These are phyloP conservation scores for Pythium aristosporum DNA, from an alignment of 352 stramenopile species.

Conservation along the genomic window DNA sequence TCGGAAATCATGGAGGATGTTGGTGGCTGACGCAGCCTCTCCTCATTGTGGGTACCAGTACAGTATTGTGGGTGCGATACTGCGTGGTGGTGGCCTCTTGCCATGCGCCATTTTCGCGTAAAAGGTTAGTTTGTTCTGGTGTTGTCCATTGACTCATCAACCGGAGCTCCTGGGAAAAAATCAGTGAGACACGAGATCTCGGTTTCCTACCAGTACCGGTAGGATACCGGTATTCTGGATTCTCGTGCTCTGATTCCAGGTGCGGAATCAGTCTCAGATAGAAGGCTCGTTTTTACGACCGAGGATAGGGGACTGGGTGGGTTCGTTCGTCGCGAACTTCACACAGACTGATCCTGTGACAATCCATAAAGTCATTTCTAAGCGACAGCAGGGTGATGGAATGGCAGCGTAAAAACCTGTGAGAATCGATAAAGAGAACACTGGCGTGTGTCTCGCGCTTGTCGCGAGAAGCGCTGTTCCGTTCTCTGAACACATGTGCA, in stretches of 20 bases:
- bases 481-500: constrained; percentile 7
- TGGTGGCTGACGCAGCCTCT: too few relatives aligned
- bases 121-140: too few relatives aligned
- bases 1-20: too few relatives aligned
- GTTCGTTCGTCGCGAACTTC: neutral
- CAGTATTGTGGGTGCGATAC: too few relatives aligned
- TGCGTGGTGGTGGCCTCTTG: too few relatives aligned
- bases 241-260: neutral
- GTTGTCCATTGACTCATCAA: too few relatives aligned
- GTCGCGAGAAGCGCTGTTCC: constrained; percentile 1
- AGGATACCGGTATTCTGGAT: neutral
- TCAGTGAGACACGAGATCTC: too few relatives aligned
- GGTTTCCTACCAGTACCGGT: too few relatives aligned
- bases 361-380: neutral
- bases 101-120: too few relatives aligned
- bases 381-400: neutral
- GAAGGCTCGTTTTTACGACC: neutral
- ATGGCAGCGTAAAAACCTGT: neutral
- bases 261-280: neutral
- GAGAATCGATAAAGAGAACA: neutral
- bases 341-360: neutral
- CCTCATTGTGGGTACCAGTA: too few relatives aligned
- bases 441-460: neutral
- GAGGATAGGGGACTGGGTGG: neutral
- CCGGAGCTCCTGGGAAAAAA: too few relatives aligned